Conservation (phyloP, 192 early-diverging fungal species). For the Linnemannia exigua region DNA sequence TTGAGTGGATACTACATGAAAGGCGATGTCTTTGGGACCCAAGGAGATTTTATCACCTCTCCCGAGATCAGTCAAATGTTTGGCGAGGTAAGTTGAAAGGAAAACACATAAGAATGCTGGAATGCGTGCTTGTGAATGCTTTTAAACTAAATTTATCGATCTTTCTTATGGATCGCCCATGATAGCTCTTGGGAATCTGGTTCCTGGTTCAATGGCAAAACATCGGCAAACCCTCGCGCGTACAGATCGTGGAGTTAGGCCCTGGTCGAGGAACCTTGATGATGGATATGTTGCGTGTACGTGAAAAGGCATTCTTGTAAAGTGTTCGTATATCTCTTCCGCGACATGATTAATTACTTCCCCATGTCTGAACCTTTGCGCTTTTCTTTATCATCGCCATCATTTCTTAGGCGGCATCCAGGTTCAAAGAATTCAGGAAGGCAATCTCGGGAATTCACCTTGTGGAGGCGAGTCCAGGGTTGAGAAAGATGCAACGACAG, state of each 20-base stretch:
- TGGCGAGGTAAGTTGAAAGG: conserved; percentile 81
- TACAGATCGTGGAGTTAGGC: conserved; percentile 84
- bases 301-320: not conserved
- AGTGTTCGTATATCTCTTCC: not conserved
- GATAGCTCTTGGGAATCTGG: conserved; percentile 88
- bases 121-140: not conserved
- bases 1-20: conserved; percentile 95
- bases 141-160: not conserved
- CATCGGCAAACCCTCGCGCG: conserved; percentile 71
- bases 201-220: conserved; percentile 86
- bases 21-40: conserved; percentile 88
- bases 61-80: conserved; percentile 99
- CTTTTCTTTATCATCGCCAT: conserved; percentile 2
- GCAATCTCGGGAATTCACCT: conserved; percentile 80
- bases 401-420: conserved; percentile 61
- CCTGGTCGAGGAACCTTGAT: conserved; percentile 97
- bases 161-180: no score
- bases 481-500: conserved; percentile 76
- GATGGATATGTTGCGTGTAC: conserved; percentile 89
- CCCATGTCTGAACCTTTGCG: not conserved
- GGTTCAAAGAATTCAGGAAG: conserved; percentile 77
- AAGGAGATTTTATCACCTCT: conserved; percentile 96
- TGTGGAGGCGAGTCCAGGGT: conserved; percentile 86
- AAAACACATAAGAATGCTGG: not conserved
- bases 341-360: not conserved